phyloP scores from a whole-genome alignment of 306 rosid genomes.

The Pterocarpus macrocarpus region DNA sequence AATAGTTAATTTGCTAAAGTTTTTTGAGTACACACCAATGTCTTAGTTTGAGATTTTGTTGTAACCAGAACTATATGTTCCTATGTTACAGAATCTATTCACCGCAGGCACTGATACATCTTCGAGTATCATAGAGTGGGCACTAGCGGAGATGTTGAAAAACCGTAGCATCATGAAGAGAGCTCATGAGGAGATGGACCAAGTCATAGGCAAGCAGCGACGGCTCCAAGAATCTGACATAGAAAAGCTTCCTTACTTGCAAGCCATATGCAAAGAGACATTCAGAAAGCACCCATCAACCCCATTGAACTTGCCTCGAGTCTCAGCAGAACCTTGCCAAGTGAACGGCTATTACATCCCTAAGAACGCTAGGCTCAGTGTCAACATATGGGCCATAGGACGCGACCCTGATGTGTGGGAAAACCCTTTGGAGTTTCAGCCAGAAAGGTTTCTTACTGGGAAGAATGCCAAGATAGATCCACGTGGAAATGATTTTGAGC shows the following conservation, averaged over 20 bases:
- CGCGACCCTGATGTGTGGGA: conserved; percentile 53
- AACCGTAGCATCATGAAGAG: conserved; percentile 42
- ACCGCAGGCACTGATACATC: conserved; percentile 57
- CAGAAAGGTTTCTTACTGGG: conserved; percentile 45
- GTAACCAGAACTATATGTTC: background rate
- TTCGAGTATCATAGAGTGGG: conserved; percentile 55
- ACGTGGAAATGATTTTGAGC: conserved; percentile 46
- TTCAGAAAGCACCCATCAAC: conserved; percentile 43
- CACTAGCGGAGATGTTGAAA: conserved; percentile 51
- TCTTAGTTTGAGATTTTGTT: background rate
- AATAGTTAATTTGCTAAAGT: too few relatives aligned
- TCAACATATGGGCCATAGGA: conserved; percentile 56
- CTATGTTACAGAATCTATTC: conserved; percentile 40
- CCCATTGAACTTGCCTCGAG: too few relatives aligned
- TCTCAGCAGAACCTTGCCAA: background rate
- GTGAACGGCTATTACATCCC: conserved; percentile 56
- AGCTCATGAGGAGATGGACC: conserved; percentile 52
- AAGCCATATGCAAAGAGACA: conserved; percentile 53
- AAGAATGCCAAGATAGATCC: conserved; percentile 42
- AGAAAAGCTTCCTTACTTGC: conserved; percentile 18
- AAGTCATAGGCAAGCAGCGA: conserved; percentile 37
- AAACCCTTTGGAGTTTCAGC: conserved; percentile 45
- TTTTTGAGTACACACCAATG: too few relatives aligned
- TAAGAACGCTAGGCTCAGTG: conserved; percentile 49
- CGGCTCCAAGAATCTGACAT: too few relatives aligned